phyloP scores from a whole-genome alignment of 2,329 filamentous ascomycete genomes.

The Arthrobotrys megalospora region DNA sequence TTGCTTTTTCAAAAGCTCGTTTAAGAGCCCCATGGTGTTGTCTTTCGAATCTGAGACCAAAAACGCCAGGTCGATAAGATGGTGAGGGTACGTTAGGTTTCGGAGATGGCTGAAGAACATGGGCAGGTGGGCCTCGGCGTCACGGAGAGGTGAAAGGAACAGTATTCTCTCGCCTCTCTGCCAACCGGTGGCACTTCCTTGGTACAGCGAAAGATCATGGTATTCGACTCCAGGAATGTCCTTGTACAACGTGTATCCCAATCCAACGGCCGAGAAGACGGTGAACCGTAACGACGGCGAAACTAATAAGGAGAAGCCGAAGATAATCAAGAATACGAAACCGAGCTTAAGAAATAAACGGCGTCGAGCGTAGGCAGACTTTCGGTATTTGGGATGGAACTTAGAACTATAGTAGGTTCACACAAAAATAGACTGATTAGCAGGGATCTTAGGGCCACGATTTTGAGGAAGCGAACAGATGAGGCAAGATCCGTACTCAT shows the following conservation, averaged over 20 bases:
- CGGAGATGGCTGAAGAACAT: constrained; percentile 99
- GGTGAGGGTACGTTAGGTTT: constrained; percentile 97
- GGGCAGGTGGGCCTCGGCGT: constrained; percentile 89
- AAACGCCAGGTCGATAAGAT: constrained; percentile 95
- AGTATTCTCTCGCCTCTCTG: constrained; percentile 95
- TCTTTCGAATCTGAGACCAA: constrained; percentile 98
- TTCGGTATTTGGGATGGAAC: constrained; percentile 54
- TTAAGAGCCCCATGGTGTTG: constrained; percentile 82
- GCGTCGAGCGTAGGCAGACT: constrained; percentile 46
- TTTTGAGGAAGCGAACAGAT: constrained; percentile 11
- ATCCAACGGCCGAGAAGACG: constrained; percentile 48
- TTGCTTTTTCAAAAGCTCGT: constrained; percentile 81
- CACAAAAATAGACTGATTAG: constrained; percentile 27
- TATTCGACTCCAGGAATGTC: constrained; percentile 90
- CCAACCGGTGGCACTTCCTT: constrained; percentile 93
- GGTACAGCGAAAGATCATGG: constrained; percentile 92
- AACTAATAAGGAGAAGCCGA: constrained; percentile 49
- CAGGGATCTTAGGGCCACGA: constrained; percentile 17
- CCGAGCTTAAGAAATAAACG: constrained; percentile 46
- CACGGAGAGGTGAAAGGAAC: constrained; percentile 92
- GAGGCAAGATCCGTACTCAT: constrained; percentile 42
- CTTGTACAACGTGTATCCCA: constrained; percentile 57
- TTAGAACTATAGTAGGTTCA: constrained; percentile 38
- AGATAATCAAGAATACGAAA: constrained; percentile 19
- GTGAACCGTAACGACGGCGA: constrained; percentile 46